These are phyloP conservation scores for Orychophragmus violaceus DNA, from an alignment of 345 rosid genomes.

Conservation along the genomic window DNA sequence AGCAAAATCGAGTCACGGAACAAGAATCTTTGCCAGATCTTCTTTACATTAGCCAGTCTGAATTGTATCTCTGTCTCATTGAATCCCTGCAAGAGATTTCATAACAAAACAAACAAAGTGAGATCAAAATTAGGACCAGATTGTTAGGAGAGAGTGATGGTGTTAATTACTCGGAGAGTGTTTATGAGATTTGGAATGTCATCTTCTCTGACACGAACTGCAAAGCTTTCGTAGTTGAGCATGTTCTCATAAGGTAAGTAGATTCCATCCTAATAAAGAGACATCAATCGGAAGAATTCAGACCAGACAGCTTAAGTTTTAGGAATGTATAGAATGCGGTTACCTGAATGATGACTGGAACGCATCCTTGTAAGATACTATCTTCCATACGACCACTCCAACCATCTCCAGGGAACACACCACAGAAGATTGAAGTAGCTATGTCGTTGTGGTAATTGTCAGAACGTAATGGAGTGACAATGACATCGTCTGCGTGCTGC, in stretches of 20 bases:
- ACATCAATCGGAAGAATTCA: too few species aligned
- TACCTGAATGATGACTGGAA: constrained; percentile 94
- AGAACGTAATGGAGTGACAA: constrained; percentile 63
- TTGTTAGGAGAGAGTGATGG: background rate
- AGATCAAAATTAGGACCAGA: background rate
- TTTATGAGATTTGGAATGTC: constrained; percentile 83
- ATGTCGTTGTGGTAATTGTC: constrained; percentile 58
- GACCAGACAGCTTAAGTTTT: too few species aligned
- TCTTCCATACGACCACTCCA: constrained; percentile 99
- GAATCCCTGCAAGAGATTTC: constrained; percentile 43
- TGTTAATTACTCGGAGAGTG: constrained; percentile 77
- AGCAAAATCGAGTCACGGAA: constrained; percentile 74
- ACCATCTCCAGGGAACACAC: constrained; percentile 97
- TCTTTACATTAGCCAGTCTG: constrained; percentile 61
- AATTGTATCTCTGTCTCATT: constrained; percentile 68
- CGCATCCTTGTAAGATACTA: constrained; percentile 91
- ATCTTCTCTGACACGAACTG: constrained; percentile 74
- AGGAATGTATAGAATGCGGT: too few species aligned
- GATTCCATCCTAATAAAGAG: constrained; percentile 99
- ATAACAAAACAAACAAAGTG: background rate
- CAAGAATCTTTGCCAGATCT: constrained; percentile 84
- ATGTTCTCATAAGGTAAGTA: constrained; percentile 91
- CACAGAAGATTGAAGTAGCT: constrained; percentile 83
- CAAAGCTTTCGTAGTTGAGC: constrained; percentile 90
- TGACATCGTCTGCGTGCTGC: constrained; percentile 71